A percentile compares a stretch with the other conserved stretches of the same genome.
Conservation (phyloP, 2,329 filamentous ascomycete species). For the Ascochyta lentis region DNA sequence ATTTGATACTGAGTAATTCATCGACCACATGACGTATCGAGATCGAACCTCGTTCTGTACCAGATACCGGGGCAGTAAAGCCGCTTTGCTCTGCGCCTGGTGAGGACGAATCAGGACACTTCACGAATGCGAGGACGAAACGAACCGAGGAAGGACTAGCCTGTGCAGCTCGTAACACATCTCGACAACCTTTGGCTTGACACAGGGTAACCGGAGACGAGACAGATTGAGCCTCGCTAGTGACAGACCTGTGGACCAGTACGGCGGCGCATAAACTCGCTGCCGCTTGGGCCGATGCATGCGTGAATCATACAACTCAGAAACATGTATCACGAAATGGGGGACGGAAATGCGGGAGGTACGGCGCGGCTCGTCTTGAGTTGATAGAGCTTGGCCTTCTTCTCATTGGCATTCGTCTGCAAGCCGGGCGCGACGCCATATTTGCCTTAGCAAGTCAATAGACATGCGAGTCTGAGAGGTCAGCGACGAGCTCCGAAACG, state of each 20-base stretch:
- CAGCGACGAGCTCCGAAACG: neutral
- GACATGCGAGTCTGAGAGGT: neutral
- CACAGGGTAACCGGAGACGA: slow-evolving; percentile 27
- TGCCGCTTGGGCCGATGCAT: slow-evolving; percentile 36
- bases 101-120: slow-evolving; percentile 31
- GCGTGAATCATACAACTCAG: slow-evolving; percentile 41
- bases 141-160: slow-evolving; percentile 29
- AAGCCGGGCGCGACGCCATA: neutral
- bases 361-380: slow-evolving; percentile 33
- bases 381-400: slow-evolving; percentile 1
- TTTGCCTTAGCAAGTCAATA: slow-evolving; percentile 2
- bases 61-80: slow-evolving; percentile 25
- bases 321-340: slow-evolving; percentile 32
- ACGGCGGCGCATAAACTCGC: slow-evolving; percentile 26
- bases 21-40: slow-evolving; percentile 15
- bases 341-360: slow-evolving; percentile 24
- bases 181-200: slow-evolving; percentile 29
- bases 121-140: slow-evolving; percentile 27
- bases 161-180: slow-evolving; percentile 27
- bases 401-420: neutral
- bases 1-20: slow-evolving; percentile 19
- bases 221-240: slow-evolving; percentile 25
- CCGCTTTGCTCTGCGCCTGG: slow-evolving; percentile 26
- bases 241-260: slow-evolving; percentile 23
- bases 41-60: slow-evolving; percentile 32